Evolutionary conservation across 202 grass and related monocot genomes (phyloP).

Genomic region (Schoenoplectus tabernaemontani): DNA sequence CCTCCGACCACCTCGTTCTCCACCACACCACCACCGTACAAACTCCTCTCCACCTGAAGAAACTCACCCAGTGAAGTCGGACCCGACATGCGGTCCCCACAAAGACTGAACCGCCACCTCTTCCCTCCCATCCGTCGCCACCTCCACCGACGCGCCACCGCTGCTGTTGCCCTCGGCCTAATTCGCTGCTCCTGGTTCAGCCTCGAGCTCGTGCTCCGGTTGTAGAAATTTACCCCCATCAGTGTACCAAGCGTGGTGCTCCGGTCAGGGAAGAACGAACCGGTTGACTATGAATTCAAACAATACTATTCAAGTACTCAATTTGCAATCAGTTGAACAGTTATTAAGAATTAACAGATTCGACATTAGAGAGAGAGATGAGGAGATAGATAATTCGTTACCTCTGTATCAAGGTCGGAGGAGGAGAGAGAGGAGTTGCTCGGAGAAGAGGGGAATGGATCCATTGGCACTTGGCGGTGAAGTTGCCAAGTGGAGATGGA

Average conservation of each 20-base stretch:
- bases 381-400: neutral
- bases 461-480: neutral
- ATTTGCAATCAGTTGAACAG: neutral
- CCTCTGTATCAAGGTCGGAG: conserved; percentile 98
- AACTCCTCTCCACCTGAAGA: conserved; percentile 66
- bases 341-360: neutral
- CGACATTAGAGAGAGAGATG: neutral
- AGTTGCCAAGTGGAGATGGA: conserved; percentile 1
- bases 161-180: neutral
- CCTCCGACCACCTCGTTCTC: conserved; percentile 3
- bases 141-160: neutral
- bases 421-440: conserved; percentile 70
- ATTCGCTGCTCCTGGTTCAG: conserved; percentile 8
- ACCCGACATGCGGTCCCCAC: conserved; percentile 26
- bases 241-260: conserved; percentile 90
- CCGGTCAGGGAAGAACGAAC: conserved; percentile 90
- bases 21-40: conserved; percentile 25
- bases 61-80: conserved; percentile 59
- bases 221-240: conserved; percentile 65
- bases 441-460: conserved; percentile 54
- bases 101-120: conserved; percentile 7
- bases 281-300: conserved; percentile 50
- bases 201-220: conserved; percentile 13
- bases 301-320: neutral
- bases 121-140: conserved; percentile 4